A percentile compares a stretch with the other conserved stretches of the same genome.
Evolutionary conservation across 176 grass and related monocot species (phyloP).

Genomic region (Musa beccarii): DNA sequence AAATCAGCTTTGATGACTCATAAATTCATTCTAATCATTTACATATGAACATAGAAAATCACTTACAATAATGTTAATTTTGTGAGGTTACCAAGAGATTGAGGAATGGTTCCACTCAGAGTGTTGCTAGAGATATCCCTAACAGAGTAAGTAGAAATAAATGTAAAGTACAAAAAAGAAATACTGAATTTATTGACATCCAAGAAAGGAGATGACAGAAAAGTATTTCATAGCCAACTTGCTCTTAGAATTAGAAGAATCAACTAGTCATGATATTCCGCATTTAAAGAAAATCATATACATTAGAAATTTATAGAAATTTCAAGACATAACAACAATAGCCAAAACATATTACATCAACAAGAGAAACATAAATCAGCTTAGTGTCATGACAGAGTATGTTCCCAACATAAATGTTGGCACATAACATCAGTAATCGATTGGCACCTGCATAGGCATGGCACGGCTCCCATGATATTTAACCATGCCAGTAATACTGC

Average conservation of each 20-base stretch:
- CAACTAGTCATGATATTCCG: too few species aligned
- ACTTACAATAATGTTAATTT: constrained; percentile 88
- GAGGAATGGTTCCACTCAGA: constrained; percentile 76
- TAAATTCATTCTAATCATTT: background rate
- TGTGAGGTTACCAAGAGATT: constrained; percentile 69
- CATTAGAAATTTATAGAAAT: background rate
- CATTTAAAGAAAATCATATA: background rate
- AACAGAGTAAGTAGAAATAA: constrained; percentile 18
- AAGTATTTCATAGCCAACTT: background rate
- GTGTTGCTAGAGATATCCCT: constrained; percentile 97
- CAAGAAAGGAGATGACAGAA: background rate
- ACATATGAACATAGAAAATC: background rate
- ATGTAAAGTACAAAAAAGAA: background rate
- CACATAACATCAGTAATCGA: background rate
- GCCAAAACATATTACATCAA: too few species aligned
- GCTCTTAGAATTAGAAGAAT: too few species aligned
- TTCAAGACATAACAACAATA: too few species aligned
- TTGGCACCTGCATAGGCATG: background rate
- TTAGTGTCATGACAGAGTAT: background rate
- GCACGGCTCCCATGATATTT: background rate
- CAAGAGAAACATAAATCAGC: too few species aligned
- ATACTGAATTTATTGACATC: background rate
- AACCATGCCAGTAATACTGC: too few species aligned
- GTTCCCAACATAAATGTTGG: background rate
- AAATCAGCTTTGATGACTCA: background rate